These are phyloP conservation scores for Helianthus annuus DNA, from an alignment of 129 eudicot species.

Conservation along the genomic window DNA sequence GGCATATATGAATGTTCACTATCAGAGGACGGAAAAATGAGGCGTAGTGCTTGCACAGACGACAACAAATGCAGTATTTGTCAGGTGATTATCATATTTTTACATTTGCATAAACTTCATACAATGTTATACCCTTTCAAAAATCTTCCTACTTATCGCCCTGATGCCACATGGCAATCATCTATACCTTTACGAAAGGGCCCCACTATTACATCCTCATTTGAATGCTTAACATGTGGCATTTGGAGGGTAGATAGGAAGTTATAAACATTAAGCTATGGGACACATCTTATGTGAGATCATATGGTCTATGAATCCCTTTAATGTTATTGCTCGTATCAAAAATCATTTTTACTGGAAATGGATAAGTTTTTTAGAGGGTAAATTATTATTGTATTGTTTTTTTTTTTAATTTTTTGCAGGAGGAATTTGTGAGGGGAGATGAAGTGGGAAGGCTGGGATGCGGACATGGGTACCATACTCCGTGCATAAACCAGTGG, in stretches of 20 bases:
- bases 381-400: background rate
- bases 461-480: constrained; percentile 78
- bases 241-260: too few relatives aligned
- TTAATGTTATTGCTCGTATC: too few relatives aligned
- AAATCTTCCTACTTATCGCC: background rate
- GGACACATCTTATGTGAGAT: too few relatives aligned
- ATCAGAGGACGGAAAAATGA: constrained; percentile 30
- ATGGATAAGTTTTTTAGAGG: background rate
- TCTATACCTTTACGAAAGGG: background rate
- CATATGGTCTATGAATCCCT: too few relatives aligned
- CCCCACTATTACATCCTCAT: background rate
- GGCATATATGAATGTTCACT: constrained; percentile 41
- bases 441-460: constrained; percentile 66
- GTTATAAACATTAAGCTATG: too few relatives aligned
- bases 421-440: constrained; percentile 78
- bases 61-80: constrained; percentile 87
- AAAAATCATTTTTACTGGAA: too few relatives aligned
- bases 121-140: background rate
- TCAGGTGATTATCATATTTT: constrained; percentile 55
- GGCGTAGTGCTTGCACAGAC: constrained; percentile 37
- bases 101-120: constrained; percentile 1
- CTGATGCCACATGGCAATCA: background rate
- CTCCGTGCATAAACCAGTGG: constrained; percentile 70
- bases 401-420: constrained; percentile 14
- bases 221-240: background rate